Base-by-base conservation (phyloP, 345 rosid species). In the Hevea brasiliensis region DNA sequence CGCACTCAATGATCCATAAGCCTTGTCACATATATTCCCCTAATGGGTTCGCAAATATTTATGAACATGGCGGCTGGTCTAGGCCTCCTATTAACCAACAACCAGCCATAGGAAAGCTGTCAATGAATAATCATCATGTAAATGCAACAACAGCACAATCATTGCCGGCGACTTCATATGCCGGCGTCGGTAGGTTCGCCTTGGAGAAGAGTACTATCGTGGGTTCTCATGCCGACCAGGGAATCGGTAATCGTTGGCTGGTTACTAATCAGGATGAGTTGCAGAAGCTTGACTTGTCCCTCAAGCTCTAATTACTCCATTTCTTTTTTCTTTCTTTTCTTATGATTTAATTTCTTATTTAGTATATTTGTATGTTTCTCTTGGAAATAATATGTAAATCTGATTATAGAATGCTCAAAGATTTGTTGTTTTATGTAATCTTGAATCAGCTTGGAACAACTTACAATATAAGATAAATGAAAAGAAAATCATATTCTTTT, bases 211-310 rank as follows among this genome's bases (percentile, higher is more conserved):
- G 67, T 79, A 66, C 4, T 7, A 6, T 70, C 48, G 59, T 21
- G 68, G 77, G 70, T 74, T 66, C 85, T 57, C 68, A 74, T 10
- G 81, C 53, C 8, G 83, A 78, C 47, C 75, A 76, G 44, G 70
- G 56, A 35, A 64, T 47, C 8, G 68, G 73, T 47, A 70, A 67
- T 50, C 72, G 26, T 60, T 81, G 88, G 87, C 74, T 73, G 72
- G 60, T 66, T 8, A 61, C 56, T 69, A 73, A 65, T 63, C 86
- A 87, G 72, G 92, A 87, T 67, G 89, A 90, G 60, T 41, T 81
- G 65, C 84, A 85, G 73, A 88, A 84, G 73, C 86, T 90, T 72
- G 96, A 90, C 75, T 76, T 90, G 74, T 84, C 92, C 56, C 91
- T 90, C 50, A 90, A 83, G 85, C 96, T 88, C 63, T 90, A 57